Percentiles rank a stretch among this genome's conserved stretches.
Conservation (phyloP, 176 grass and related monocot genomes). For the Poa pratensis region DNA sequence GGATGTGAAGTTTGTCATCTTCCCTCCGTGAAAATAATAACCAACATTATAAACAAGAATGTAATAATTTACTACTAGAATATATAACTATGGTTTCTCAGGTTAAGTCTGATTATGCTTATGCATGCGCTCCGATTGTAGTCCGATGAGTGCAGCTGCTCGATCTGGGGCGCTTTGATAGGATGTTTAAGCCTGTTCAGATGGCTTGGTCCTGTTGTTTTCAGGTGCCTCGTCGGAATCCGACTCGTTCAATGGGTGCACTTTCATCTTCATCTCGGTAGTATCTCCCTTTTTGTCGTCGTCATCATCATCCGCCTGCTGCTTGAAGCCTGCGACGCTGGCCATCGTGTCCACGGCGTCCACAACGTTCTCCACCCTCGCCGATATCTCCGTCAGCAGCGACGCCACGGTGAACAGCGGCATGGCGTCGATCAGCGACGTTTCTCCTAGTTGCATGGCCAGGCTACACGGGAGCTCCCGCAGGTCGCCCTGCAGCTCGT, state of each 20-base stretch:
- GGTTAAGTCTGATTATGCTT: conserved; percentile 7
- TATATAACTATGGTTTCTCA: not conserved
- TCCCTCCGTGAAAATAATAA: conserved; percentile 55
- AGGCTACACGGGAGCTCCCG: conserved; percentile 59
- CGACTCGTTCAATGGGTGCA: conserved; percentile 44
- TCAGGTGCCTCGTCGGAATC: conserved; percentile 29
- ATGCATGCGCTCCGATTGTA: not conserved
- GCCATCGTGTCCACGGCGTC: conserved; percentile 69
- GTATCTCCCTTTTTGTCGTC: conserved; percentile 45
- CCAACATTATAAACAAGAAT: not conserved
- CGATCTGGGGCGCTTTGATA: not conserved
- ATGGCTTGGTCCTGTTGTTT: conserved; percentile 31
- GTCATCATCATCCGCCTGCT: conserved; percentile 43
- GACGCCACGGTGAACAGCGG: conserved; percentile 66
- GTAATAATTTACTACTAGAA: not conserved
- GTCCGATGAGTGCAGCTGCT: conserved; percentile 24
- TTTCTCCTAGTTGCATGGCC: conserved; percentile 9
- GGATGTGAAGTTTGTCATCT: conserved; percentile 6
- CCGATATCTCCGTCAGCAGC: conserved; percentile 73
- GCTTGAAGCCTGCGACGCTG: conserved; percentile 53
- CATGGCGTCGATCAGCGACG: conserved; percentile 55
- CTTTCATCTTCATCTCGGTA: conserved; percentile 48
- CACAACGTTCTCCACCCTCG: conserved; percentile 56
- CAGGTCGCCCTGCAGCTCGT: conserved; percentile 72
- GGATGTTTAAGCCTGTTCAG: conserved; percentile 35